Evolutionary conservation across 2,329 filamentous ascomycete genomes (phyloP).

Genomic region (Neurospora crassa): DNA sequence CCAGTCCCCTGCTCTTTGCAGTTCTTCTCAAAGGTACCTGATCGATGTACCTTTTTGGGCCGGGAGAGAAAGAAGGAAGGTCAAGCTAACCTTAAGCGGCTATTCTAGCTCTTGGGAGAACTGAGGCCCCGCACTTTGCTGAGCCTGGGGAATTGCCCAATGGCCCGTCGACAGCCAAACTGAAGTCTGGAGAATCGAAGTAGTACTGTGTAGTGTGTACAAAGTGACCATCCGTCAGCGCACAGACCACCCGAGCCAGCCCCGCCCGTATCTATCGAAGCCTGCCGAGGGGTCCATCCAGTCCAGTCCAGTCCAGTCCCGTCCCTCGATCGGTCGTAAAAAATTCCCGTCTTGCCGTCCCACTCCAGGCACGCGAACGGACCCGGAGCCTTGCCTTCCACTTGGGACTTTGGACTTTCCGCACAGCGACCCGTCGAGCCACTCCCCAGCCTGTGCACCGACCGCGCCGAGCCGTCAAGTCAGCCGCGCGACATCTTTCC

Average conservation of each 20-base stretch:
- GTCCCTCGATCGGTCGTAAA: constrained; percentile 1
- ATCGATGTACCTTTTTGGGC: neutral
- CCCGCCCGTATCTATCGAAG: neutral
- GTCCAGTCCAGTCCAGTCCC: neutral
- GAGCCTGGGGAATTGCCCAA: neutral
- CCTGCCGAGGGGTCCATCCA: neutral
- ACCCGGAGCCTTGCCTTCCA: neutral
- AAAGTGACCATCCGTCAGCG: neutral
- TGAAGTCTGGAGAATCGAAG: neutral
- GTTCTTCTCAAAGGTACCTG: neutral
- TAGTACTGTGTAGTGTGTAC: too few species aligned
- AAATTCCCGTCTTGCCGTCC: constrained; percentile 5
- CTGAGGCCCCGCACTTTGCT: neutral
- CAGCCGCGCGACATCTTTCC: neutral
- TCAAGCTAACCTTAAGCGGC: neutral
- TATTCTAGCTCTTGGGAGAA: neutral
- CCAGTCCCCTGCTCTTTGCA: neutral
- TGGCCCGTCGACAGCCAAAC: neutral
- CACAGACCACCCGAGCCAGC: neutral
- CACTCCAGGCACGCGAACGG: neutral
- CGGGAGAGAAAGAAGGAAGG: neutral
- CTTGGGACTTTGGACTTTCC: neutral
- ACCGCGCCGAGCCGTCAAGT: neutral
- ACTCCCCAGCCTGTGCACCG: neutral
- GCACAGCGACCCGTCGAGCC: neutral